Evolutionary conservation across 495 filamentous ascomycete species (phyloP), one percentile per base, ranked within the genome.

Genomic region (Articulospora tetracladia): DNA sequence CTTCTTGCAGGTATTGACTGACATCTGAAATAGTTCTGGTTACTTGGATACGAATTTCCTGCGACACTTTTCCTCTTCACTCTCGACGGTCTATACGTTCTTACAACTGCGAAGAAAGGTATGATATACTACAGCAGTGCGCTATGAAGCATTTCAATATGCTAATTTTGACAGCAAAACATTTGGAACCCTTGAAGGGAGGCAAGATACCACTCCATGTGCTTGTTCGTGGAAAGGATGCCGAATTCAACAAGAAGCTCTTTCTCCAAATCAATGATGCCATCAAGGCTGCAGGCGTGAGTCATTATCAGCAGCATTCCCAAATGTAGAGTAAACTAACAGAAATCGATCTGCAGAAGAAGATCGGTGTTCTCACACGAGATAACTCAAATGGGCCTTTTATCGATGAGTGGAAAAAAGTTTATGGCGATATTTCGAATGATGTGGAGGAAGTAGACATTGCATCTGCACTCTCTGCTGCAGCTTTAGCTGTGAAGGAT

Each of bases 91-190:
- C 76, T 98, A 62, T 93, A 92, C 71, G 85, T 97, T 53, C 86
- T 98, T 56, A 98, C 95, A 1, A 98, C 94, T 12, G 86, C 90
- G 20, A 99, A 99, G 76, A 99, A 99, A 85, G 92, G 93, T 94
- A 69, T 59, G 72, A 48, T 55, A 30, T 34, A 19, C 24, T 50
- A 4, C 41, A 60, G 52, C 13, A 30, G 44, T 4, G 58, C 28
- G 53, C 44, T 32, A 7, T 34, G 28, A 7, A 51, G 49, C 10
- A 27, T 32, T 13, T 46, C 19, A 13, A 20, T 49, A 28, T 27
- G 65, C 77, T 55, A 76, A 67, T 54, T 39, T 60, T 47, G 26
- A 19, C 66, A 97, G 94, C 95, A 20, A 91, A 94, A 72, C 92
- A 97, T 73, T 80, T 99, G 36, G 92, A 97, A 66, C 86, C 89